Evolutionary conservation across 352 stramenopile genomes (phyloP), one percentile per base, ranked within the genome.

Genomic region (Achlya hypogyna): DNA sequence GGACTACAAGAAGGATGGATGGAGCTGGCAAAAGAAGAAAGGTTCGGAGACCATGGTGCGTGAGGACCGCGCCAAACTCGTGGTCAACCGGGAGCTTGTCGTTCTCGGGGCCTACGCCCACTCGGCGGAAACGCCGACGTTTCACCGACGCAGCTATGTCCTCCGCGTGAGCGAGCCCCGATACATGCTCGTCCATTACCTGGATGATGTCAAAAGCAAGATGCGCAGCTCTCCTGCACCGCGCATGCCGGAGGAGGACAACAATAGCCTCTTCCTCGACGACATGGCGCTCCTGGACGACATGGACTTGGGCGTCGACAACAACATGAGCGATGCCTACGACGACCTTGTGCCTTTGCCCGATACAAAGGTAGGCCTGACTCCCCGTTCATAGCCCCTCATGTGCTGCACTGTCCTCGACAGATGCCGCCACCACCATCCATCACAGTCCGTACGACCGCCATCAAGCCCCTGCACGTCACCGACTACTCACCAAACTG

Each of bases 1-100:
- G 5, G 84, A 92, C 68, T 94, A 88, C 69, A 94, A 91, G 74
- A 90, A 89, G 54, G 86, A 94, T 69, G 86, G 86, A 4, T 94
- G 84, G 83, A 77, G 65, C 5, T 94, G 86, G 86, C 86, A 92
- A 65, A 92, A 91, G 70, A 82, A 85, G 45, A 94, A 92, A 70
- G 86, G 86, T 76, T 68, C 79, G 81, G 35, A 84, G 88, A 70
- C 60, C 69, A 40, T 87, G 79, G 78, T 90, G 42, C 79, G 86
- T 23, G 86, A 94, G 60, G 86, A 94, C 56, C 82, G 84, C 49
- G 86, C 86, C 9, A 94, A 94, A 53, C 76, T 94, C 27, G 84
- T 91, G 45, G 83, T 94, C 62, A 94, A 91, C 53, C 82, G 86
- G 53, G 70, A 90, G 65, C 72, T 89, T 27, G 88, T 91, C 58